Evolutionary conservation across 139 green algal genomes (phyloP).

Genomic region (Coccomyxa sp.): DNA sequence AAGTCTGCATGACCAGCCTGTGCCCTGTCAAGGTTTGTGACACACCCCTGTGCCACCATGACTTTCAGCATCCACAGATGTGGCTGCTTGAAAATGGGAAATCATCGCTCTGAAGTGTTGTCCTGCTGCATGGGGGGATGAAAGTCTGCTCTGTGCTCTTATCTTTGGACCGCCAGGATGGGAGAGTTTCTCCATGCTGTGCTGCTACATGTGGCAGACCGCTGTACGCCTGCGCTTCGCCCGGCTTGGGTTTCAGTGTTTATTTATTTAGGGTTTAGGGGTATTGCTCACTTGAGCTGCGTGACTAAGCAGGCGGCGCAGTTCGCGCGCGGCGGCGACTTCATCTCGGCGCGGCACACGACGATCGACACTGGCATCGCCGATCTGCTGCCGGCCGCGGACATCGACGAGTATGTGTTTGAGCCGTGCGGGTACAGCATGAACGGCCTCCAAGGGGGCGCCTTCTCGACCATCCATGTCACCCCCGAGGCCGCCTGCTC

Average conservation of each 20-base stretch:
- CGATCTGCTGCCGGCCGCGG: slow-evolving; percentile 61
- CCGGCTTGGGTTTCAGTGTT: too few relatives aligned
- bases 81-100: not conserved
- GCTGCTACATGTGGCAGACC: too few relatives aligned
- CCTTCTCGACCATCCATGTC: slow-evolving; percentile 95
- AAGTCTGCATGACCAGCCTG: slow-evolving; percentile 97
- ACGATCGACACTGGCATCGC: slow-evolving; percentile 61
- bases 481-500: slow-evolving; percentile 89
- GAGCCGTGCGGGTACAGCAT: slow-evolving; percentile 99
- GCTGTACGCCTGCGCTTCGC: too few relatives aligned
- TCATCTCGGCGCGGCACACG: slow-evolving; percentile 53
- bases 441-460: slow-evolving; percentile 78
- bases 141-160: too few relatives aligned
- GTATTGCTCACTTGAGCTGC: not conserved
- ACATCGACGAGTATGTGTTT: slow-evolving; percentile 97
- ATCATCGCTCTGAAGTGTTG: too few relatives aligned
- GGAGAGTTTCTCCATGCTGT: too few relatives aligned
- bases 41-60: not conserved
- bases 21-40: slow-evolving; percentile 24
- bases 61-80: not conserved
- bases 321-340: slow-evolving; percentile 73
- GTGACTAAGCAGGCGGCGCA: slow-evolving; percentile 29
- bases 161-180: too few relatives aligned
- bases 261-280: too few relatives aligned
- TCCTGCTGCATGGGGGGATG: too few relatives aligned